phyloP scores from a whole-genome alignment of 352 stramenopile species.

The Saprolegnia diclina region DNA sequence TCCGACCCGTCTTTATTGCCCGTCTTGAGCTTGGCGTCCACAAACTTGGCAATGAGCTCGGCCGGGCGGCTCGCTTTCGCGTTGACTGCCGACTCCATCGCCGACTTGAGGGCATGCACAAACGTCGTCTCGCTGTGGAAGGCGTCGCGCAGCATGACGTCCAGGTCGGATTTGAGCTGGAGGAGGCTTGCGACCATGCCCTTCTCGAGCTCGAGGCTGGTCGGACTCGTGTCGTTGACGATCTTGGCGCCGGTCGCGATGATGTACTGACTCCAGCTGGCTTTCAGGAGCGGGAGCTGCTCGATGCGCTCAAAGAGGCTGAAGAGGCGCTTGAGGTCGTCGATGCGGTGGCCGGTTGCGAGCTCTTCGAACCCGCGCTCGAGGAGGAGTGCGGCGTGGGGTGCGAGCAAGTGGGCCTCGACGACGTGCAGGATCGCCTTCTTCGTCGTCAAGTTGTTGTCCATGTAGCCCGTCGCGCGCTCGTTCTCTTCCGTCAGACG shows the following conservation, averaged over 20 bases:
- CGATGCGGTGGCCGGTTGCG: conserved; percentile 73
- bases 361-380: conserved; percentile 83
- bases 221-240: conserved; percentile 46
- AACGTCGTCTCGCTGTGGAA: conserved; percentile 77
- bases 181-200: conserved; percentile 87
- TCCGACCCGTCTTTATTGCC: conserved; percentile 82
- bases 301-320: conserved; percentile 68
- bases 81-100: conserved; percentile 89
- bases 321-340: conserved; percentile 87
- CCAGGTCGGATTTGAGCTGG: conserved; percentile 75
- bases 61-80: conserved; percentile 75
- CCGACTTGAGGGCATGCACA: conserved; percentile 70
- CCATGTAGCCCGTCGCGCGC: conserved; percentile 67
- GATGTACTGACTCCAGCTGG: conserved; percentile 64
- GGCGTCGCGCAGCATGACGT: conserved; percentile 64
- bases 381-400: conserved; percentile 73
- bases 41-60: conserved; percentile 88
- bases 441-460: conserved; percentile 58
- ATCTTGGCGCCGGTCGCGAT: conserved; percentile 66
- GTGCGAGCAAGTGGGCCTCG: conserved; percentile 77
- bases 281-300: conserved; percentile 58
- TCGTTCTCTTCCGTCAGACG: conserved; percentile 77
- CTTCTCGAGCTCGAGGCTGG: conserved; percentile 69
- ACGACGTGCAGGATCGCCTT: conserved; percentile 57
- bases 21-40: conserved; percentile 84